These are phyloP conservation scores for Geotrichum siamense DNA, from an alignment of 1,139 yeast species.

Conservation along the genomic window DNA sequence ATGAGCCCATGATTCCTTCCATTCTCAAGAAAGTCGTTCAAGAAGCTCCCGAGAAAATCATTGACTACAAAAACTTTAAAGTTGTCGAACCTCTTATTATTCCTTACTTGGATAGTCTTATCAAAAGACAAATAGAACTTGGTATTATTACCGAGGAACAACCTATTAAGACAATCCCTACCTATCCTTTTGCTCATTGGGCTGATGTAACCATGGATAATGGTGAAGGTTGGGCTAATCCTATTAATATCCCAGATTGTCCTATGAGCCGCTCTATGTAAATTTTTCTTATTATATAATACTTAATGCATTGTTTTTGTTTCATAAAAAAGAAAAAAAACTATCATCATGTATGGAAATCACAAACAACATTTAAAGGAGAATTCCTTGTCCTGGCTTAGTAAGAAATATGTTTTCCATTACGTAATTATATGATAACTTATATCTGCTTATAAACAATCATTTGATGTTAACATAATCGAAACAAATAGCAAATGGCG, in stretches of 20 bases:
- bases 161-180: slow-evolving; percentile 51
- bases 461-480: no score
- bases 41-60: slow-evolving; percentile 60
- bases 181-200: slow-evolving; percentile 55
- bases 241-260: slow-evolving; percentile 14
- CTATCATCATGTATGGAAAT: neutral
- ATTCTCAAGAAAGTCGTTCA: slow-evolving; percentile 52
- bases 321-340: neutral
- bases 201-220: slow-evolving; percentile 21
- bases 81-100: slow-evolving; percentile 51
- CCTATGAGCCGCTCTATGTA: neutral
- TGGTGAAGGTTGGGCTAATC: slow-evolving; percentile 27
- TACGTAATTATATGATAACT: no score
- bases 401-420: no score
- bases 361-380: neutral
- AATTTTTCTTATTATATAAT: neutral
- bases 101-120: slow-evolving; percentile 50
- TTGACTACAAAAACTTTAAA: slow-evolving; percentile 56
- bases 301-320: neutral
- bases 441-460: no score
- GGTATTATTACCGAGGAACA: slow-evolving; percentile 52
- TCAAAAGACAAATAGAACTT: slow-evolving; percentile 49
- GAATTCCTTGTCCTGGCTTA: no score
- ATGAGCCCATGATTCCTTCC: slow-evolving; percentile 68
- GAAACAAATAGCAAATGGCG: no score